phyloP scores from a whole-genome alignment of 805 yeast species.

The Yarrowia osloensis region DNA sequence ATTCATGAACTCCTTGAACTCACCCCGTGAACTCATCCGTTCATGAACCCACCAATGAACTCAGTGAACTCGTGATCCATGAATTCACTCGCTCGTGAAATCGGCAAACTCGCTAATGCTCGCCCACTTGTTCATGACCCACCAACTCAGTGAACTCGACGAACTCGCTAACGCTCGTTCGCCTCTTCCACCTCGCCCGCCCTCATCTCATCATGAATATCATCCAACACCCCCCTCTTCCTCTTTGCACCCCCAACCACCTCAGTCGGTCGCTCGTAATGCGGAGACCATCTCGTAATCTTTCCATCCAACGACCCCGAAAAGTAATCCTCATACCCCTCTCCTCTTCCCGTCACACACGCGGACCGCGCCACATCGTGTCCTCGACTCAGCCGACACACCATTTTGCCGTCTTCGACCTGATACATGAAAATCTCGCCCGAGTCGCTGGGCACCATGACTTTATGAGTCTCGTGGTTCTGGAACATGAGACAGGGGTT shows the following conservation, averaged over 20 bases:
- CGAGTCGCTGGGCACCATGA: constrained; percentile 67
- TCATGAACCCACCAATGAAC: too few species aligned
- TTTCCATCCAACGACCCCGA: constrained; percentile 72
- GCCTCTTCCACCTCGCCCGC: background rate
- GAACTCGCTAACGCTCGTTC: background rate
- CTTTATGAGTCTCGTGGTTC: constrained; percentile 42
- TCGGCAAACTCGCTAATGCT: too few species aligned
- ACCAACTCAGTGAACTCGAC: too few species aligned
- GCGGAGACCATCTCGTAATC: constrained; percentile 58
- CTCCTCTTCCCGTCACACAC: constrained; percentile 54
- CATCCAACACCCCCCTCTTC: constrained; percentile 8
- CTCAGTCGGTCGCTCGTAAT: constrained; percentile 28
- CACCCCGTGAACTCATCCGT: too few species aligned
- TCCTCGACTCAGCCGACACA: constrained; percentile 55
- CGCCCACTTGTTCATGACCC: too few species aligned
- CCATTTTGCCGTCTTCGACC: constrained; percentile 61
- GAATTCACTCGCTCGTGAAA: too few species aligned
- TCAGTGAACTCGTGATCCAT: too few species aligned
- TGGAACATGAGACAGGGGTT: constrained; percentile 53
- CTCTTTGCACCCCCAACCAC: background rate
- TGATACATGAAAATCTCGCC: constrained; percentile 67
- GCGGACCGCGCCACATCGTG: constrained; percentile 52
- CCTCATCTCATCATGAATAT: constrained; percentile 20
- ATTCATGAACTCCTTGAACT: too few species aligned
- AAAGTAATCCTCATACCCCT: constrained; percentile 49